Evolutionary conservation across 176 grass and related monocot species (phyloP).

Genomic region (Triticum urartu): DNA sequence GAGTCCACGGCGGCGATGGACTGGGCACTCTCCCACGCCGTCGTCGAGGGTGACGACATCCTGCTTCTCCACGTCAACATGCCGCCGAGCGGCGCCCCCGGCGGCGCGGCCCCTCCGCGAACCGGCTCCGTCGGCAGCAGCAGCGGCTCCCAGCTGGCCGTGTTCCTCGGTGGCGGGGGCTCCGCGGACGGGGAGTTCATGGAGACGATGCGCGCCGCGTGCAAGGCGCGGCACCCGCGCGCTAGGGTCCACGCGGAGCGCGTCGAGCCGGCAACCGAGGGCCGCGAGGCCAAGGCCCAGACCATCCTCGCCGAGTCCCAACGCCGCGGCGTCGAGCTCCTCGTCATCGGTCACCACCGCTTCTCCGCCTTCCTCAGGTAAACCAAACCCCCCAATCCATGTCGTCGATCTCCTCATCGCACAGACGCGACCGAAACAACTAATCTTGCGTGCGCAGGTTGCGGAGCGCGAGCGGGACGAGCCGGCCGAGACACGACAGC

Average conservation of each 20-base stretch:
- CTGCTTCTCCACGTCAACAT: conserved; percentile 81
- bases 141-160: conserved; percentile 29
- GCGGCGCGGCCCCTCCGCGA: conserved; percentile 22
- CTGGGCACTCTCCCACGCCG: conserved; percentile 78
- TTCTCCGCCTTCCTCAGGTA: conserved; percentile 69
- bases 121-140: background rate
- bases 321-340: conserved; percentile 58
- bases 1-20: conserved; percentile 71
- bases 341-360: conserved; percentile 72
- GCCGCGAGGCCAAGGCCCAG: conserved; percentile 71
- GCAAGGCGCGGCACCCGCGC: conserved; percentile 51
- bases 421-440: background rate
- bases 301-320: conserved; percentile 64
- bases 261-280: conserved; percentile 61
- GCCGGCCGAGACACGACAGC: conserved; percentile 43
- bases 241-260: conserved; percentile 47
- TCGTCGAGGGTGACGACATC: conserved; percentile 70
- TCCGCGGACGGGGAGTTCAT: conserved; percentile 55
- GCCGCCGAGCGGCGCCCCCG: conserved; percentile 22
- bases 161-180: conserved; percentile 15
- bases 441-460: background rate
- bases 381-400: background rate
- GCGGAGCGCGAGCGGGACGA: conserved; percentile 43
- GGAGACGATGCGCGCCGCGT: conserved; percentile 56
- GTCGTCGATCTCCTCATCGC: background rate